These are phyloP conservation scores for Botrytis medusae DNA, from an alignment of 2,329 filamentous ascomycete genomes.

Conservation along the genomic window DNA sequence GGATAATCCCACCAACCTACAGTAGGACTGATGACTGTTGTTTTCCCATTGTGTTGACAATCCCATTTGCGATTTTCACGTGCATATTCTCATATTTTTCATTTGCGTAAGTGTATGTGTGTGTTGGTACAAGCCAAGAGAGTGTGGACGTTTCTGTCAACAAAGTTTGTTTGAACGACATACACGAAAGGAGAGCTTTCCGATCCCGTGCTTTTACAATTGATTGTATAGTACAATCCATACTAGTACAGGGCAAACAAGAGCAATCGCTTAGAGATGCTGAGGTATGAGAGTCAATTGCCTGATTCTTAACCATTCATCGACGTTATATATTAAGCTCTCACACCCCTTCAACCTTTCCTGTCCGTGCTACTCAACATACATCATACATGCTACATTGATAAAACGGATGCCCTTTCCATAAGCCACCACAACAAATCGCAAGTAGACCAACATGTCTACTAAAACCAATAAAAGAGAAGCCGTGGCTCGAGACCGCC, in stretches of 20 bases:
- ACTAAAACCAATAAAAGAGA: slow-evolving; percentile 1
- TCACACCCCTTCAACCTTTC: background rate
- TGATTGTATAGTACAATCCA: background rate
- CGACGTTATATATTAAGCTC: background rate
- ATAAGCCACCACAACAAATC: background rate
- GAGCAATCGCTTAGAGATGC: background rate
- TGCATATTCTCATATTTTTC: background rate
- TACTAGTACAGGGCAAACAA: background rate
- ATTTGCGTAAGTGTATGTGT: background rate
- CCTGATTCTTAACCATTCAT: background rate
- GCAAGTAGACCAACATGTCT: background rate
- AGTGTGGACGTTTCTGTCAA: background rate
- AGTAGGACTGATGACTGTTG: background rate
- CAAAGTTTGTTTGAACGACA: background rate
- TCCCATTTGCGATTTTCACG: background rate
- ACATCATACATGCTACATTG: background rate
- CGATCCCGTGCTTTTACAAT: background rate
- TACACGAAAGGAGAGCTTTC: background rate
- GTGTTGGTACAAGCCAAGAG: background rate
- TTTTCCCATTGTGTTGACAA: background rate
- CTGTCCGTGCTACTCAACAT: slow-evolving; percentile 4
- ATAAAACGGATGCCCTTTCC: background rate
- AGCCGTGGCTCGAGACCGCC: background rate
- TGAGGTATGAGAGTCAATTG: background rate
- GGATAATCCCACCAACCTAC: background rate